These are phyloP conservation scores for Suhomyces yuchorum DNA, from an alignment of 1,139 yeast genomes.

Conservation along the genomic window DNA sequence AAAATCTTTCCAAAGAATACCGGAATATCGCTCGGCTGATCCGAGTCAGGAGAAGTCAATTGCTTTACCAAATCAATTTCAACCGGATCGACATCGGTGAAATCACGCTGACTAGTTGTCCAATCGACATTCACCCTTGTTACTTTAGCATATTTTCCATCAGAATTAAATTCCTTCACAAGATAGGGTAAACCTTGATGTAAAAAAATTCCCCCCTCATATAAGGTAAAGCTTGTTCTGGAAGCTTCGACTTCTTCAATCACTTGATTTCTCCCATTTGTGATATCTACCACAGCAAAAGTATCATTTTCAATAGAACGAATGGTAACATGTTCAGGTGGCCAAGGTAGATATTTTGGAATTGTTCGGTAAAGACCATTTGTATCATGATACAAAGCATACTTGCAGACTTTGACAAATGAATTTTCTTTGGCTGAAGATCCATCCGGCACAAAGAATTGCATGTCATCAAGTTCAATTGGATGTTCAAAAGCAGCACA, in stretches of 20 bases:
- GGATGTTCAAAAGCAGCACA: conserved; percentile 93
- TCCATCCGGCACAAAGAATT: conserved; percentile 50
- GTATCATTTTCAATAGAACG: conserved; percentile 79
- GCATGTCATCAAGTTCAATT: conserved; percentile 52
- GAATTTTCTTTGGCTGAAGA: conserved; percentile 21
- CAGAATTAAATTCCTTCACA: conserved; percentile 79
- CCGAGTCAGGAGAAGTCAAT: conserved; percentile 30
- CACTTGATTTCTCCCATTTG: conserved; percentile 70
- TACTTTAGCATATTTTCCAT: conserved; percentile 77
- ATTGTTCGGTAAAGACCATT: conserved; percentile 60
- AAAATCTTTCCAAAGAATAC: conserved; percentile 73
- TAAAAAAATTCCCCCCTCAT: conserved; percentile 92
- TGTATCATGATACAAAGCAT: conserved; percentile 48
- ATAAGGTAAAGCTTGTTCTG: conserved; percentile 84
- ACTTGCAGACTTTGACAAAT: conserved; percentile 41
- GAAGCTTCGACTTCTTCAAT: conserved; percentile 92
- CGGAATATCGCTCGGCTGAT: conserved; percentile 53
- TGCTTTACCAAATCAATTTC: conserved; percentile 69
- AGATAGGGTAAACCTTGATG: conserved; percentile 92
- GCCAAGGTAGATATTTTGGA: conserved; percentile 76
- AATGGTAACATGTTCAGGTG: conserved; percentile 70
- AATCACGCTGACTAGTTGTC: conserved; percentile 90
- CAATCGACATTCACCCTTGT: conserved; percentile 89
- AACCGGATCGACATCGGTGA: conserved; percentile 85
- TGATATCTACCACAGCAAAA: conserved; percentile 86